A percentile compares a stretch with the other conserved stretches of the same genome.
Conservation (phyloP, 2,329 filamentous ascomycete species). For the Pyricularia sp. region DNA sequence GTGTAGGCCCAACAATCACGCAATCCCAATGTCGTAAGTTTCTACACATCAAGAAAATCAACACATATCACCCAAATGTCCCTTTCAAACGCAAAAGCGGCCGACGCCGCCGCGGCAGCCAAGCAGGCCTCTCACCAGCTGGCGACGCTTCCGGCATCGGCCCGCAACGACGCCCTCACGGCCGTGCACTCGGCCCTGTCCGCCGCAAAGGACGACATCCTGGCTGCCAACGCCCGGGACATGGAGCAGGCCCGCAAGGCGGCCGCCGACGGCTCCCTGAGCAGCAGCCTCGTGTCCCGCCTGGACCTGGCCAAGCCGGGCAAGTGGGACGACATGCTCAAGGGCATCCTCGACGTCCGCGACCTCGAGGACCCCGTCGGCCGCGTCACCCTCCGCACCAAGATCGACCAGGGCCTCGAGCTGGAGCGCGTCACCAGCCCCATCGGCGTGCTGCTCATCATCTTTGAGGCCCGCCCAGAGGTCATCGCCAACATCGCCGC, state of each 20-base stretch:
- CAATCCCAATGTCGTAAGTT: not conserved
- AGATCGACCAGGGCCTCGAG: constrained; percentile 75
- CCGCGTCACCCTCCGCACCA: constrained; percentile 71
- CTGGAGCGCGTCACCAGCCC: constrained; percentile 87
- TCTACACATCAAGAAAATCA: not conserved
- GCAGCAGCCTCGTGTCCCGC: constrained; percentile 75
- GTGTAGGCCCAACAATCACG: too few relatives aligned
- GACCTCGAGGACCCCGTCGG: constrained; percentile 83
- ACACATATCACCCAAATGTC: constrained; percentile 55
- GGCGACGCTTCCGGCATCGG: constrained; percentile 64
- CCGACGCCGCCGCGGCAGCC: constrained; percentile 67
- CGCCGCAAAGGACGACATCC: constrained; percentile 61
- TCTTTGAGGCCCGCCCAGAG: constrained; percentile 95
- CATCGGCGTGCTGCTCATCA: constrained; percentile 95
- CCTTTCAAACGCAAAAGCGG: constrained; percentile 73
- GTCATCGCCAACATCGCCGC: constrained; percentile 98
- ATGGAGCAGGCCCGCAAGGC: constrained; percentile 65
- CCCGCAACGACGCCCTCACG: constrained; percentile 77
- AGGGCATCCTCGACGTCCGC: constrained; percentile 84
- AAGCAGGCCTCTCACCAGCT: constrained; percentile 75
- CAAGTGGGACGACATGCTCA: constrained; percentile 97
- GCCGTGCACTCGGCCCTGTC: constrained; percentile 72
- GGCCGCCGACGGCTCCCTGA: constrained; percentile 66
- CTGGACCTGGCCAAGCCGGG: constrained; percentile 78
- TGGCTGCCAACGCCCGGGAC: constrained; percentile 80